Evolutionary conservation across 2,329 filamentous ascomycete genomes (phyloP).

Genomic region (Cladosporium velox): DNA sequence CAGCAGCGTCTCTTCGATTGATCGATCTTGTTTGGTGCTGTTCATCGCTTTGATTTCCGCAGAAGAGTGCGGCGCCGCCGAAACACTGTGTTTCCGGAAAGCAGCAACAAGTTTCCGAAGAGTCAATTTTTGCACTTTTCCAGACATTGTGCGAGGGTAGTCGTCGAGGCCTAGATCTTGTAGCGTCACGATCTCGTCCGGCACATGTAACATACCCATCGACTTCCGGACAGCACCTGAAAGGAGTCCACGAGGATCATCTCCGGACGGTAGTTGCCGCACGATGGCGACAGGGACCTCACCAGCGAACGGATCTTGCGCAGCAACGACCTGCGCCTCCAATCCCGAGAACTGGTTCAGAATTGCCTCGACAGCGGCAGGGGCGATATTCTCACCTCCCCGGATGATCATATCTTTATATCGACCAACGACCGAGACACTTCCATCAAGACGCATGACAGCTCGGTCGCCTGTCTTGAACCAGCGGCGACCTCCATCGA

Average conservation of each 20-base stretch:
- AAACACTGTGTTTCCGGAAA: neutral
- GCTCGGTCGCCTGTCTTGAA: constrained; percentile 25
- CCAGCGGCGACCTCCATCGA: constrained; percentile 21
- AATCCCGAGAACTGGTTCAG: neutral
- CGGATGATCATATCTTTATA: constrained; percentile 29
- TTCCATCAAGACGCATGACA: constrained; percentile 21
- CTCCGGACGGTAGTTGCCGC: constrained; percentile 3
- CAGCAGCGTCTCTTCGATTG: neutral
- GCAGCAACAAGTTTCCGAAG: constrained; percentile 21
- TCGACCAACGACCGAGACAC: constrained; percentile 21
- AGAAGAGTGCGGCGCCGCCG: too few relatives aligned
- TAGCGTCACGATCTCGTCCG: constrained; percentile 23
- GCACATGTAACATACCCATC: constrained; percentile 22
- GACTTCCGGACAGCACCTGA: constrained; percentile 9
- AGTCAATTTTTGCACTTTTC: constrained; percentile 24
- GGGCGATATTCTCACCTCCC: constrained; percentile 25
- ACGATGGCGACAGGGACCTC: constrained; percentile 28
- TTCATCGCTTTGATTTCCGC: neutral
- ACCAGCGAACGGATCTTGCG: constrained; percentile 23
- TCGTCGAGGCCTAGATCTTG: constrained; percentile 23
- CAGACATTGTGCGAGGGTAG: constrained; percentile 24
- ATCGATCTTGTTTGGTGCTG: neutral
- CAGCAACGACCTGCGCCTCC: constrained; percentile 26
- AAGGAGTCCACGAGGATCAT: neutral
- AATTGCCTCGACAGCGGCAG: constrained; percentile 23